Base-by-base conservation (phyloP, 2,329 filamentous ascomycete genomes). In the Xylariomycetidae sp. region DNA sequence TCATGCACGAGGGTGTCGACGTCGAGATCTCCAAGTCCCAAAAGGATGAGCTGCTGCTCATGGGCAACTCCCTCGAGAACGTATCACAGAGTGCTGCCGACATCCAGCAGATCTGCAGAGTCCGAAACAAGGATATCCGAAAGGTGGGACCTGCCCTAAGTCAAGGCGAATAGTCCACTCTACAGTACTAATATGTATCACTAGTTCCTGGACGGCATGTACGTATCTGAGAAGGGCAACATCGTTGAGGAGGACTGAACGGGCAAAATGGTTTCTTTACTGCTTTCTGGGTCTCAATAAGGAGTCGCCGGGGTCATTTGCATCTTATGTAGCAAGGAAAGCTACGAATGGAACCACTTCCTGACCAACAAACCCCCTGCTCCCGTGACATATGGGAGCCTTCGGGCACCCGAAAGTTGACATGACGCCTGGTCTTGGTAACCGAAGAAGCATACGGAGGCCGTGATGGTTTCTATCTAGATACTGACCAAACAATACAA, bases 61-160 rank as follows among this genome's bases (percentile, higher is more conserved):
- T 65, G 54, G 92, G 92, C 61, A 98, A 96, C 86, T 94, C 85
- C 46, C 78, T 98, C 58, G 94, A 98, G 80, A 81, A 82, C 65
- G 92, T 98, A 52, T 98, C 92, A 61, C 92, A 98, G 77, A 88
- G 83, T 64, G 92, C 92, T 54, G 92, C 92, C 71, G 92, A 98
- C 69, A 96, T 98, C 69, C 92, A 98, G 80, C 92, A 98, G 74
- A 89, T 92, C 73, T 98, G 92, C 88, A 82, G 82, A 74, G 92
- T 98, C 71, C 83, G 88, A 70, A 98, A 98, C 87, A 98, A 98
- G 88, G 92, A 98, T 95, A 98, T 98, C 78, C 88, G 94, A 77
- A 96, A 96, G 85, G 85, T 88, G 63, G 53, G 70, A n/a, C n/a
- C n/a, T n/a, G n/a, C n/a, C n/a, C n/a, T n/a, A n/a, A n/a, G n/a